A percentile compares a stretch with the other conserved stretches of the same genome.
These are phyloP conservation scores for Laetiporus sulphureus DNA, from an alignment of 1,284 basidiomycete genomes.

Conservation along the genomic window DNA sequence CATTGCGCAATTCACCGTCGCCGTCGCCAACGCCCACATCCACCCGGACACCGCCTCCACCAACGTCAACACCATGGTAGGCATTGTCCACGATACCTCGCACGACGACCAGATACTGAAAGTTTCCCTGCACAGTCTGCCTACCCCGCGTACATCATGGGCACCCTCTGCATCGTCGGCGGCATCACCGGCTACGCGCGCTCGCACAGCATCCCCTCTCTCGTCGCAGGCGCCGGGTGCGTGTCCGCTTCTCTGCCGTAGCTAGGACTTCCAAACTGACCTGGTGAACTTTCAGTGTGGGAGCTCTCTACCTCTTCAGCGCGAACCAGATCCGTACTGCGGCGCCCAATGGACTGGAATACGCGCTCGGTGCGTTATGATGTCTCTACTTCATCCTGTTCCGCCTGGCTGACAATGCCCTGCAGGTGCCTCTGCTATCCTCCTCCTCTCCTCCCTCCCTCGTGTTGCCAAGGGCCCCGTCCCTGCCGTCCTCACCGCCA, in stretches of 20 bases:
- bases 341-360: conserved; percentile 65
- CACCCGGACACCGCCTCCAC: no score
- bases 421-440: conserved; percentile 68
- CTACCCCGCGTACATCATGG: conserved; percentile 76
- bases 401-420: neutral
- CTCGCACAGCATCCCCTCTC: conserved; percentile 70
- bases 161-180: conserved; percentile 70
- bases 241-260: conserved; percentile 31
- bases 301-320: conserved; percentile 70
- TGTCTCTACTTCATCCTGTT: neutral
- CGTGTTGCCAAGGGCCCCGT: conserved; percentile 73
- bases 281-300: conserved; percentile 69
- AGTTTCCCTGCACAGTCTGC: conserved; percentile 52
- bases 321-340: conserved; percentile 71
- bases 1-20: no score
- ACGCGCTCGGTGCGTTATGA: conserved; percentile 56
- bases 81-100: neutral
- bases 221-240: conserved; percentile 75
- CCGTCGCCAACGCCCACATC: no score
- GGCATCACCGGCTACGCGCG: conserved; percentile 66
- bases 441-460: conserved; percentile 75
- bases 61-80: no score
- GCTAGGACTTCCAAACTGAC: no score
- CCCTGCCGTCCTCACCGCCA: conserved; percentile 58
- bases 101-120: neutral